phyloP scores from a whole-genome alignment of 805 yeast species.

The Grigorovia jiainica region DNA sequence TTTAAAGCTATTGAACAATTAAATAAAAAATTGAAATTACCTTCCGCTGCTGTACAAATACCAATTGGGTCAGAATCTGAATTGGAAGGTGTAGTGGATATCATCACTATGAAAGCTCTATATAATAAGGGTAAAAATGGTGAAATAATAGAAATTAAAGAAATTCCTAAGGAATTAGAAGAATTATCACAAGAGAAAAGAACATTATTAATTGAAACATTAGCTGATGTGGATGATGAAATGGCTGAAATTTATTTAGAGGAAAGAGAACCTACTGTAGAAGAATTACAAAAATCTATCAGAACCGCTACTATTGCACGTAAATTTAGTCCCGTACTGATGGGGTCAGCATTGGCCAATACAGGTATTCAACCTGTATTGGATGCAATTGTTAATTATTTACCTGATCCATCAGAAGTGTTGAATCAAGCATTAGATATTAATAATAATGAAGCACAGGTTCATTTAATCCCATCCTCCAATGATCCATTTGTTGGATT shows the following conservation, averaged over 20 bases:
- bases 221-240: constrained; percentile 97
- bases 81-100: constrained; percentile 81
- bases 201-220: constrained; percentile 73
- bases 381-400: constrained; percentile 90
- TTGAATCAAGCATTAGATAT: constrained; percentile 83
- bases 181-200: constrained; percentile 88
- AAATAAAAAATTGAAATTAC: constrained; percentile 74
- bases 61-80: constrained; percentile 92
- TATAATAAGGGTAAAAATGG: constrained; percentile 90
- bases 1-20: constrained; percentile 90
- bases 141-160: constrained; percentile 57
- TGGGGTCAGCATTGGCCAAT: constrained; percentile 98
- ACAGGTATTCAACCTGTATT: constrained; percentile 91
- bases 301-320: constrained; percentile 93
- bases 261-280: constrained; percentile 76
- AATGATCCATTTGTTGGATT: constrained; percentile 82
- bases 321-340: constrained; percentile 95
- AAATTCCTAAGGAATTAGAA: constrained; percentile 69
- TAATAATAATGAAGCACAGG: constrained; percentile 51
- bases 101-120: constrained; percentile 76
- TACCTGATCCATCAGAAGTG: constrained; percentile 93
- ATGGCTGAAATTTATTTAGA: constrained; percentile 89
- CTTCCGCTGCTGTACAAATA: constrained; percentile 96
- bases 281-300: constrained; percentile 80
- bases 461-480: constrained; percentile 64